Percentiles rank a stretch among this genome's conserved stretches.
These are phyloP conservation scores for Leucocoprinus leucothites DNA, from an alignment of 768 basidiomycete genomes.

Conservation along the genomic window DNA sequence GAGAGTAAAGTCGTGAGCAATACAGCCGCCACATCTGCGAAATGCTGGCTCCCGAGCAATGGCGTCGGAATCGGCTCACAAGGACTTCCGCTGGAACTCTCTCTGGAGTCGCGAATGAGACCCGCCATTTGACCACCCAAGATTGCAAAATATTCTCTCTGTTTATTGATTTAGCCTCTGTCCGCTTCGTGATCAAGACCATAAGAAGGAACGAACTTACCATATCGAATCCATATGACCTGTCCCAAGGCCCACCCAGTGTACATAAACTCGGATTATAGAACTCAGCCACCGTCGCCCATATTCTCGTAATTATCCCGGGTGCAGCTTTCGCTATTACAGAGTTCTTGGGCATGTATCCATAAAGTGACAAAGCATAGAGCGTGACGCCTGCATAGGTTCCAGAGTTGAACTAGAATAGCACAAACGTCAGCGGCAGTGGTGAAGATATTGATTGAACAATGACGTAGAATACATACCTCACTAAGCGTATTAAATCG, in stretches of 20 bases:
- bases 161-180: background rate
- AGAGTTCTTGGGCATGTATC: constrained; percentile 27
- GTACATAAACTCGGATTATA: constrained; percentile 27
- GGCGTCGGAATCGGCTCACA: constrained; percentile 23
- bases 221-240: constrained; percentile 28
- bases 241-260: constrained; percentile 27
- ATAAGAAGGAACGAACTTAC: constrained; percentile 5
- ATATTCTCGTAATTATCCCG: constrained; percentile 24
- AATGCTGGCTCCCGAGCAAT: constrained; percentile 24
- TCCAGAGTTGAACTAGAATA: constrained; percentile 25
- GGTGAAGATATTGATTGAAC: background rate
- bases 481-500: constrained; percentile 24
- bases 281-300: constrained; percentile 19
- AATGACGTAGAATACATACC: constrained; percentile 12
- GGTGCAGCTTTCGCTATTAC: constrained; percentile 20
- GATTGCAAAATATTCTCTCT: constrained; percentile 26
- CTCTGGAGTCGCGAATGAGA: constrained; percentile 16
- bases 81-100: constrained; percentile 18
- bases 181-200: too few species aligned
- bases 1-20: constrained; percentile 24
- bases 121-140: constrained; percentile 25
- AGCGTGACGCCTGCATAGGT: constrained; percentile 28
- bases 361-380: constrained; percentile 28
- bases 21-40: constrained; percentile 22
- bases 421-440: background rate